phyloP scores from a whole-genome alignment of 1,284 basidiomycete genomes.

The Cerioporus squamosus region DNA sequence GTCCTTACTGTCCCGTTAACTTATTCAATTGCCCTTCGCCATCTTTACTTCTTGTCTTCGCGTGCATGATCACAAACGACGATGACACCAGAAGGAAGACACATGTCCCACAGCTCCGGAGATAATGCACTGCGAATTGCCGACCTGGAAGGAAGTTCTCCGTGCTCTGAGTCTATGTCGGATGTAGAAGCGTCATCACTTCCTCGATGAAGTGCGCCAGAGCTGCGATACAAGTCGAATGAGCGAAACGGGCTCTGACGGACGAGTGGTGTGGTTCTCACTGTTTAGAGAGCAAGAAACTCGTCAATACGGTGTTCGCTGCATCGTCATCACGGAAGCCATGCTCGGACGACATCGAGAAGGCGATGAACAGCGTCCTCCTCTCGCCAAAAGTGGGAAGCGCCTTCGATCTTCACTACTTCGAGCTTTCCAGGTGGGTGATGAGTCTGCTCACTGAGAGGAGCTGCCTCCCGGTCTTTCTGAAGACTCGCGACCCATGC shows the following conservation, averaged over 20 bases:
- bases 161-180: no score
- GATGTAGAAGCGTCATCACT: no score
- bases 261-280: no score
- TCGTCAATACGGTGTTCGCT: no score
- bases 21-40: background rate
- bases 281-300: no score
- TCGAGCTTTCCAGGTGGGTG: conserved; percentile 22
- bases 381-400: conserved; percentile 52
- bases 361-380: conserved; percentile 15
- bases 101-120: no score
- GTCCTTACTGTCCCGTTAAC: conserved; percentile 1
- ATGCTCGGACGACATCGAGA: conserved; percentile 19
- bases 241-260: no score
- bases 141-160: no score
- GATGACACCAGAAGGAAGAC: no score
- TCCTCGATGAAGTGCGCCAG: no score
- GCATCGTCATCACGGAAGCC: conserved; percentile 22
- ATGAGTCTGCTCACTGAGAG: background rate
- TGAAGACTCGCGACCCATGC: conserved; percentile 54
- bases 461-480: conserved; percentile 4
- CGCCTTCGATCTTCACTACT: conserved; percentile 41
- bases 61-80: background rate
- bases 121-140: no score
- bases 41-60: background rate
- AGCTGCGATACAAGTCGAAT: no score